A percentile compares a stretch with the other conserved stretches of the same genome.
Evolutionary conservation across 441 rosid species (phyloP).

Genomic region (Arabidopsis hybrid): DNA sequence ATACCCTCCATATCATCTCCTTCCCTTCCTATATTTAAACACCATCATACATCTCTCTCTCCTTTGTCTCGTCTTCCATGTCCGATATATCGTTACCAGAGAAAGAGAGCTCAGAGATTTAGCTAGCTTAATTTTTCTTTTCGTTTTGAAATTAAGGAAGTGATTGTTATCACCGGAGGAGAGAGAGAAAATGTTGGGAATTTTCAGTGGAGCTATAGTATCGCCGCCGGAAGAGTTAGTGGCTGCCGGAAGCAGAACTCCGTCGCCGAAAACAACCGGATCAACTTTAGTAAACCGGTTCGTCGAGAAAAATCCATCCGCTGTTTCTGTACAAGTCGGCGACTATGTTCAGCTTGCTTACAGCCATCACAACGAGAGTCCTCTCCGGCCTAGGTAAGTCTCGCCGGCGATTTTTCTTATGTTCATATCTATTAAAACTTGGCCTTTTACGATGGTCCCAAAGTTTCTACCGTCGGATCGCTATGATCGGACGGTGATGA

Average conservation of each 20-base stretch:
- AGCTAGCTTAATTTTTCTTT: not conserved
- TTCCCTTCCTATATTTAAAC: conserved; percentile 6
- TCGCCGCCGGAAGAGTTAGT: conserved; percentile 95
- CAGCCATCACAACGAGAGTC: conserved; percentile 75
- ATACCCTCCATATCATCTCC: conserved; percentile 9
- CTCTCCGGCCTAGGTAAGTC: conserved; percentile 75
- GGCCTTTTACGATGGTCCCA: not conserved
- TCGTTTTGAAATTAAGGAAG: not conserved
- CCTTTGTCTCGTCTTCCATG: conserved; percentile 22
- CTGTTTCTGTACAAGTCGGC: conserved; percentile 75
- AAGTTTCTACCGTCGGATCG: conserved; percentile 17
- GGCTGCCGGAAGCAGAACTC: conserved; percentile 94
- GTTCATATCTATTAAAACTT: not conserved
- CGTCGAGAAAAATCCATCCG: conserved; percentile 59
- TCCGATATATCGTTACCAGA: not conserved
- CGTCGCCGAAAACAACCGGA: conserved; percentile 82
- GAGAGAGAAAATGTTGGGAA: conserved; percentile 74
- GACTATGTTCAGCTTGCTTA: conserved; percentile 75
- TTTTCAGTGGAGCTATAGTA: conserved; percentile 76
- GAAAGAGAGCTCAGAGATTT: not conserved
- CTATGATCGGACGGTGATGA: conserved; percentile 37
- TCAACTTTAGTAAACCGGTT: conserved; percentile 67
- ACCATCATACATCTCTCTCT: conserved; percentile 14
- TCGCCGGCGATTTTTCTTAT: conserved; percentile 2
- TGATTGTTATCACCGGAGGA: conserved; percentile 3